Conservation (phyloP, 305 asterid genomes). For the Fraxinus greggii region DNA sequence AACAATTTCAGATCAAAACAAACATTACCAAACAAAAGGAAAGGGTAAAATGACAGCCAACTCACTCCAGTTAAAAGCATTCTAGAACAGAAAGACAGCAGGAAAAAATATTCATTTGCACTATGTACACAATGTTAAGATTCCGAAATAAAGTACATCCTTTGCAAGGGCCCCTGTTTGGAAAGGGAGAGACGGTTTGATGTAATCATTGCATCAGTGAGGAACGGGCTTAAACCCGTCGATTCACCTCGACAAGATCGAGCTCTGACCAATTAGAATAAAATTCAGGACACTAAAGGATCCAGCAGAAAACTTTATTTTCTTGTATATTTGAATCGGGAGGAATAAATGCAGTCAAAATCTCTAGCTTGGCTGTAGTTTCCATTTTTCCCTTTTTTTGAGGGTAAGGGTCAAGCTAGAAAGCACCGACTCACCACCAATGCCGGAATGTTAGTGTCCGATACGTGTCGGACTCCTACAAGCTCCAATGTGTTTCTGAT, state of each 20-base stretch:
- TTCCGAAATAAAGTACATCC: background rate
- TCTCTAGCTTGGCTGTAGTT: background rate
- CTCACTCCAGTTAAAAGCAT: conserved; percentile 5
- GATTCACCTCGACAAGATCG: background rate
- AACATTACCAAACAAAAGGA: background rate
- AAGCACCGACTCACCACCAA: background rate
- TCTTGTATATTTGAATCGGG: background rate
- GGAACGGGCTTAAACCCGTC: background rate
- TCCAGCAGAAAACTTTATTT: background rate
- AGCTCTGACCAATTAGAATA: background rate
- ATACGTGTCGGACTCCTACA: background rate
- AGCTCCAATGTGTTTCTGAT: background rate
- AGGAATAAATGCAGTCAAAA: background rate
- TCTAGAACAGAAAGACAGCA: background rate
- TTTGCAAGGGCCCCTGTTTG: background rate
- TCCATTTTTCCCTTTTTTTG: background rate
- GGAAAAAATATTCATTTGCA: background rate
- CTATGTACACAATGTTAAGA: background rate
- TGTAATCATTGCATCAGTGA: background rate
- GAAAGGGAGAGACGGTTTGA: background rate
- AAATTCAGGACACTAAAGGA: background rate
- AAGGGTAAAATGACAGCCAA: background rate
- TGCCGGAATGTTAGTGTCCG: background rate
- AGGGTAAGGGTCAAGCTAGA: background rate
- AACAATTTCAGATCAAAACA: background rate